Base-by-base conservation (phyloP, 495 filamentous ascomycete genomes). In the Penicillium soppii region DNA sequence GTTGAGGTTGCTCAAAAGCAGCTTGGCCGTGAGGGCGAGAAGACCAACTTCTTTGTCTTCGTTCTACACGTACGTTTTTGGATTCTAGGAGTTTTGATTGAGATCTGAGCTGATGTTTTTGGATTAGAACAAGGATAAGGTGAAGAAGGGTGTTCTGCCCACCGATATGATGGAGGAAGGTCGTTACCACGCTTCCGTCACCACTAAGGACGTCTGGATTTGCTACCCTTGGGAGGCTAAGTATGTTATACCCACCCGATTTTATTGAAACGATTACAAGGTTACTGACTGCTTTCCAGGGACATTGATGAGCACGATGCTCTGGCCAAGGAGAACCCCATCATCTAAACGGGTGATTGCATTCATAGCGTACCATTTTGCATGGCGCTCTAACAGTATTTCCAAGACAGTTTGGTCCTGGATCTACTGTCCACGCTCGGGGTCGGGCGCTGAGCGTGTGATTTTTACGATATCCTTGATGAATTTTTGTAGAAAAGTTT, bases 171-270 rank as follows among this genome's bases (percentile, higher is more conserved):
- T 90, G 63, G 74, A 79, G 17, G 73, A 87, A 49, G 80, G 82
- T 21, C 77, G 86, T 58, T 99, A 99, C 71, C 68, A 90, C 49
- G 94, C 94, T 19, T 89, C 94, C 12, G 76, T 85, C 59, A 97
- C 94, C 25, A 89, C 92, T 17, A 81, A 79, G 19, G 92, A 99
- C 74, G 86, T 90, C 47, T 99, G 94, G 94, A 97, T 97, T 65
- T 94, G 89, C 77, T 99, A 99, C 70, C 94, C 94, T n/a, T 98
- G 94, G 94, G 94, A 98, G 73, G 94, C 95, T 35, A 88, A 74
- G 73, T 88, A 77, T 43, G 82, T 77, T 16, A 47, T 48, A 19
- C n/a, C 25, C 36, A 53, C 13, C 56, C 9, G 19, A 22, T 16
- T 50, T 44, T 27, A 38, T 46, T n/a, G n/a, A n/a, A 17, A 15